Evolutionary conservation across 768 basidiomycete genomes (phyloP).

Genomic region (Boletus sp.): DNA sequence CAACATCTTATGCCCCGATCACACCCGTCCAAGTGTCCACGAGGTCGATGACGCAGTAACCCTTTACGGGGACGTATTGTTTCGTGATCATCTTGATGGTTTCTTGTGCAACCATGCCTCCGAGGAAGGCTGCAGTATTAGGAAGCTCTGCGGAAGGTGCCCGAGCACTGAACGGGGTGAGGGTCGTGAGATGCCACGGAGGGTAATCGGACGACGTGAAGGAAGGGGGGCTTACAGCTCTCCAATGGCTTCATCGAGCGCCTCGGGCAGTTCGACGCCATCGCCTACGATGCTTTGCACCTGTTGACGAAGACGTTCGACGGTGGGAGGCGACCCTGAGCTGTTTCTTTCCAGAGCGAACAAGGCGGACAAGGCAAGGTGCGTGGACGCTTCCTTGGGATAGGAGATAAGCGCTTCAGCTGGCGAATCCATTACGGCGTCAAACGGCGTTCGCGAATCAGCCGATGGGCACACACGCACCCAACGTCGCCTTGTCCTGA

Average conservation of each 20-base stretch:
- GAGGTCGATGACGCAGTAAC: constrained; percentile 82
- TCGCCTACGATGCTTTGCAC: constrained; percentile 50
- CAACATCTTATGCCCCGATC: constrained; percentile 30
- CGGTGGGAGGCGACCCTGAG: constrained; percentile 37
- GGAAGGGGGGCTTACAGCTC: constrained; percentile 61
- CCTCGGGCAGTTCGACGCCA: constrained; percentile 49
- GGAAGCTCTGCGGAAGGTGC: constrained; percentile 84
- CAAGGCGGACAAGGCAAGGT: constrained; percentile 71
- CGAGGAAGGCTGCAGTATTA: constrained; percentile 89
- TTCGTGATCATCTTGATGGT: constrained; percentile 95
- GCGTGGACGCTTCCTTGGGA: constrained; percentile 61
- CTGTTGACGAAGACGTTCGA: constrained; percentile 50
- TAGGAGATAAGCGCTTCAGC: constrained; percentile 38
- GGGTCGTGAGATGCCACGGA: neutral
- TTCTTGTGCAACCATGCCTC: constrained; percentile 94
- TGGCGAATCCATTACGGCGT: constrained; percentile 21
- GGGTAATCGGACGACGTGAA: neutral
- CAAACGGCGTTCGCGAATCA: neutral
- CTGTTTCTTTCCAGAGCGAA: constrained; percentile 29
- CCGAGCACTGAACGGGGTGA: constrained; percentile 51
- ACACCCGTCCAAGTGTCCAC: constrained; percentile 73
- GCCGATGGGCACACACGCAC: constrained; percentile 31
- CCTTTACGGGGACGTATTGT: constrained; percentile 90
- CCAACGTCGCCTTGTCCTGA: constrained; percentile 43
- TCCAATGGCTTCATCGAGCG: constrained; percentile 58